Evolutionary conservation across 345 rosid species (phyloP).

Genomic region (Litchi chinensis): DNA sequence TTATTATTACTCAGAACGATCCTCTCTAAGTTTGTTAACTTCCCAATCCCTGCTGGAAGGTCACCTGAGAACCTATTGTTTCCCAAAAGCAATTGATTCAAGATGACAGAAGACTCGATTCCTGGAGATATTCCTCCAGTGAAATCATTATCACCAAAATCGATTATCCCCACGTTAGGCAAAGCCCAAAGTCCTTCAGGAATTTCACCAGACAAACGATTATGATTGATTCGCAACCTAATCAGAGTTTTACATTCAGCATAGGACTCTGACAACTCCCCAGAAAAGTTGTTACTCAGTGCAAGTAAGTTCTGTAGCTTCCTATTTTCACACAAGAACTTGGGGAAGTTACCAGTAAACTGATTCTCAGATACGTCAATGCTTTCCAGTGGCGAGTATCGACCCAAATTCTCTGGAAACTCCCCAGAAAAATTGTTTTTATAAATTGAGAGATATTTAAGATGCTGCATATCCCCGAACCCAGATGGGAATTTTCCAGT

Average conservation of each 20-base stretch:
- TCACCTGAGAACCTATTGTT: constrained; percentile 72
- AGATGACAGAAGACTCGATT: constrained; percentile 47
- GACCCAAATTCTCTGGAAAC: constrained; percentile 67
- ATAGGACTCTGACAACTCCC: constrained; percentile 66
- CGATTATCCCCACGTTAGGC: constrained; percentile 60
- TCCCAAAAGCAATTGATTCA: constrained; percentile 55
- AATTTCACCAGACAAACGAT: constrained; percentile 61
- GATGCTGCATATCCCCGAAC: constrained; percentile 62
- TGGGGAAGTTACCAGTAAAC: constrained; percentile 74
- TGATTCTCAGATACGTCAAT: constrained; percentile 85
- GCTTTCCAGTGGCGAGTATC: constrained; percentile 54
- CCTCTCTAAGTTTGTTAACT: constrained; percentile 53
- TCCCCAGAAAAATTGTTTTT: constrained; percentile 72
- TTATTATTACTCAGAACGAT: constrained; percentile 57
- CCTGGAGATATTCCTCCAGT: constrained; percentile 56
- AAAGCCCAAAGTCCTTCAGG: constrained; percentile 66
- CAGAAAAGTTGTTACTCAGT: constrained; percentile 62
- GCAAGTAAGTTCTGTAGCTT: constrained; percentile 58
- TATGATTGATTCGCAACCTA: constrained; percentile 66
- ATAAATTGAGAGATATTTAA: constrained; percentile 62
- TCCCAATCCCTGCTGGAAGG: constrained; percentile 68
- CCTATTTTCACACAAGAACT: constrained; percentile 57
- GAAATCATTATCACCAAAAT: constrained; percentile 68
- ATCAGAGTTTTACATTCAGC: constrained; percentile 57
- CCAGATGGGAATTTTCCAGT: constrained; percentile 71